Conservation (phyloP, 495 filamentous ascomycete species). For the Thermothielavioides terrestris region DNA sequence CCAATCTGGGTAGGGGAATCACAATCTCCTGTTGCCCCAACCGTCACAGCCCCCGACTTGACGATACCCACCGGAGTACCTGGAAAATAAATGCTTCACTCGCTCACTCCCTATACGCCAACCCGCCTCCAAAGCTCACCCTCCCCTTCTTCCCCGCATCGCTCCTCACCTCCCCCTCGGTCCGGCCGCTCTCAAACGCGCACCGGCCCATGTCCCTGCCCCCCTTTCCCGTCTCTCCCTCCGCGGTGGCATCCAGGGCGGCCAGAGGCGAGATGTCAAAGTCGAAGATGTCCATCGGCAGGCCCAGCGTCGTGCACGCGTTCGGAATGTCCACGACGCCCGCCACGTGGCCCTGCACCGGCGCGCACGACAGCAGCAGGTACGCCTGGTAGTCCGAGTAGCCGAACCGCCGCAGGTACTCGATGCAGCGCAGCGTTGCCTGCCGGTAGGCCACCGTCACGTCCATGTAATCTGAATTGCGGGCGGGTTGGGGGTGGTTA, state of each 20-base stretch:
- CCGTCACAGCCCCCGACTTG: too few species aligned
- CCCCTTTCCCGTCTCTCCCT: slow-evolving; percentile 18
- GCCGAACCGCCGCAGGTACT: slow-evolving; percentile 80
- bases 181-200: slow-evolving; percentile 54
- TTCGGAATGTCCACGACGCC: slow-evolving; percentile 81
- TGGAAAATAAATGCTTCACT: too few species aligned
- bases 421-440: slow-evolving; percentile 69
- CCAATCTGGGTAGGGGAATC: too few species aligned
- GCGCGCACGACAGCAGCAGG: slow-evolving; percentile 78
- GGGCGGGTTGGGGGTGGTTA: background rate
- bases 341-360: slow-evolving; percentile 87
- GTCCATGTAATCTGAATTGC: slow-evolving; percentile 69
- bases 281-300: slow-evolving; percentile 95
- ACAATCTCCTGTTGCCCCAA: too few species aligned
- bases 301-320: slow-evolving; percentile 80
- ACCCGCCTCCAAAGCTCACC: slow-evolving; percentile 42
- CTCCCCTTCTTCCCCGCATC: slow-evolving; percentile 38
- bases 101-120: slow-evolving; percentile 39
- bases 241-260: slow-evolving; percentile 28
- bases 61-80: too few species aligned
- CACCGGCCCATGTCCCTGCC: slow-evolving; percentile 68
- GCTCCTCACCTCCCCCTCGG: slow-evolving; percentile 32
- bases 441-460: slow-evolving; percentile 88
- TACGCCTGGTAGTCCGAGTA: slow-evolving; percentile 76
- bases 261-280: slow-evolving; percentile 77